Base-by-base conservation (phyloP, 2,329 filamentous ascomycete species). In the Coniochaeta sp. region DNA sequence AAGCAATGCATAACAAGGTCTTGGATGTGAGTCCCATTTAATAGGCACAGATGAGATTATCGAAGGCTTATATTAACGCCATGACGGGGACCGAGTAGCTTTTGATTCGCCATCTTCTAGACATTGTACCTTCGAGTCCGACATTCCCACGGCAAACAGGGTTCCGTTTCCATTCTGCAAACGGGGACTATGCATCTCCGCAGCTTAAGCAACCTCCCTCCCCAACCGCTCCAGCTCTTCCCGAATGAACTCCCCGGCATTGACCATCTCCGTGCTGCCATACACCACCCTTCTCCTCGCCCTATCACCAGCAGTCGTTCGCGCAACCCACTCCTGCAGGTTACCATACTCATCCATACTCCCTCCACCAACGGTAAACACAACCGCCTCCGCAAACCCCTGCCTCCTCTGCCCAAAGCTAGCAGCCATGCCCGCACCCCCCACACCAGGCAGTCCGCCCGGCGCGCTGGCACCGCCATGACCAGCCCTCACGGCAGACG, bases 291-390 rank as follows among this genome's bases (percentile, higher is more conserved):
- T 79, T 69, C 89, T 87, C 67, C 82, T 86, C 20, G 82, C 78
- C 8, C 82, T 79, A 51, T 81, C 79, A 3, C 57, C 56, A 24
- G 54, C 52, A n/a, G 55, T 76, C 4, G 89, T 91, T 57, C 92
- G 79, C 67, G 82, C 83, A 5, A 92, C 90, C 94, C 94, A 99
- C 65, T 97, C 94, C 66, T 96, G 90, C 65, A 99, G 67, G 68
- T 99, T 99, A 18, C 91, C 92, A 66, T 97, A 99, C 67, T 99
- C 94, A 61, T 99, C 94, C 89, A 99, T 97, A 65, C 91, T 96
- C 38, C 94, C 94, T 46, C 95, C 94, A 4, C 94, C 94, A 3
- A 95, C 90, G 0, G 89, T 92, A 65, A 96, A 96, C n/a, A 96
- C 89, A 51, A 96, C 86, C 1, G 90, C 89, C 63, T 96, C 91